Evolutionary conservation across 805 yeast genomes (phyloP), one percentile per base, ranked within the genome.

Genomic region (Starmera quercuum): DNA sequence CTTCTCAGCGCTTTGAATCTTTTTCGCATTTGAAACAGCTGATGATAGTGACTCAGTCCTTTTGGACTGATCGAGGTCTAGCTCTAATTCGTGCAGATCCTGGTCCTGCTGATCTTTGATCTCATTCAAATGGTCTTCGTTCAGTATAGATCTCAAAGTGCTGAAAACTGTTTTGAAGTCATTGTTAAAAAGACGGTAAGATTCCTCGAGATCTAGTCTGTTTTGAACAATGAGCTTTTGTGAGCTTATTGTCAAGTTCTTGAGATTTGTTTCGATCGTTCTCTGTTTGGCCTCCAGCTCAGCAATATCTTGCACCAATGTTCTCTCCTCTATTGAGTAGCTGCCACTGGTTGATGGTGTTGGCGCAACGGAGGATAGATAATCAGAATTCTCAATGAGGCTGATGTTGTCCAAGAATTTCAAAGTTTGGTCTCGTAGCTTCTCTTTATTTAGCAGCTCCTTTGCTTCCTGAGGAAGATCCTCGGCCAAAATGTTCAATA

Each of bases 291-390:
- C 71, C 44, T 80, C 86, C 22, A 80, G 54, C 47, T 82, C 90
- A 0, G 88, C 88, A 28, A 82, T 77, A 47, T 78, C 87, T 42
- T 80, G 85, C 1, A 76, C 72, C 22, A 76, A 44, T 0, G 77
- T 69, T 31, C 53, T 47, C 4, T 46, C 48, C 8, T 33, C 39
- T 5, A 19, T 33, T 14, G 29, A 7, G 15, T 16, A 54, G 7
- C 7, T 41, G 22, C 52, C 52, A 21, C 61, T 60, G 3, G 55
- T 43, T 7, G 48, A 45, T 2, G 68, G 64, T 13, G 41, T 64
- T 20, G 59, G 64, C 1, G 58, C 68, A 47, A 51, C 71, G 46
- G 53, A 73, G 40, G 58, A 59, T 43, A 32, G 54, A 45, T 45
- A 76, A 46, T 51, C 78, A 39, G 51, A 67, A 36, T 55, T 65